Percentiles rank a stretch among this genome's conserved stretches.
Evolutionary conservation across 768 basidiomycete genomes (phyloP).

Genomic region (Boletus subparvulus): DNA sequence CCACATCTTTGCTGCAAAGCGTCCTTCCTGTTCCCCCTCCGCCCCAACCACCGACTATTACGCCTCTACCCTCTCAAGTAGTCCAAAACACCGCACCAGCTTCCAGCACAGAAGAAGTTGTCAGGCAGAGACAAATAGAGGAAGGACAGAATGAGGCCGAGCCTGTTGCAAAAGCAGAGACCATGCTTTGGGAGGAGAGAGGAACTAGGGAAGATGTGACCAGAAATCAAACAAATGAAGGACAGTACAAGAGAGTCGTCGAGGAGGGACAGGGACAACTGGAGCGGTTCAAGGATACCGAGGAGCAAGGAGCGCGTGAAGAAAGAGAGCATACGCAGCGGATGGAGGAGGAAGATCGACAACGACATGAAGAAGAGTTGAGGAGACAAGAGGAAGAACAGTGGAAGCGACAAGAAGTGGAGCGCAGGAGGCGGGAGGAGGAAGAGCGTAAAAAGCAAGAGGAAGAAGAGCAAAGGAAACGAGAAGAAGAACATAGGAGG

Average conservation of each 20-base stretch:
- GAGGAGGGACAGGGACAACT: not conserved
- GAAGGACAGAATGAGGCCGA: constrained; percentile 18
- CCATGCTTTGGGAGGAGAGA: not conserved
- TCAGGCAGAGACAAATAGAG: constrained; percentile 44
- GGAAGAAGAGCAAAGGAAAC: constrained; percentile 27
- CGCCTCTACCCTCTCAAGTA: constrained; percentile 20
- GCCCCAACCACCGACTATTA: constrained; percentile 15
- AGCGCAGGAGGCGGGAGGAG: not conserved
- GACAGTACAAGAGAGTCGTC: constrained; percentile 15
- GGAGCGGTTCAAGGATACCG: not conserved
- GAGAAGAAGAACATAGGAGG: constrained; percentile 22
- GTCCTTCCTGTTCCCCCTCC: constrained; percentile 9
- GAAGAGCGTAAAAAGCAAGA: not conserved
- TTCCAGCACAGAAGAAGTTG: constrained; percentile 31
- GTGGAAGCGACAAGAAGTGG: not conserved
- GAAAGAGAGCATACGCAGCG: not conserved
- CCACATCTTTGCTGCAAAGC: constrained; percentile 1
- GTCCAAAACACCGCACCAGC: not conserved
- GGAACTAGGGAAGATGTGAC: not conserved
- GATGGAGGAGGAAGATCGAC: constrained; percentile 1
- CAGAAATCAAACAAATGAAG: constrained; percentile 19
- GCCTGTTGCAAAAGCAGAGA: not conserved
- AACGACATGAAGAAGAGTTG: constrained; percentile 4
- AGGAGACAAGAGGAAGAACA: not conserved
- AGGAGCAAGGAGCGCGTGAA: not conserved